Conservation (phyloP, 441 rosid genomes). For the Populus trichocarpa region DNA sequence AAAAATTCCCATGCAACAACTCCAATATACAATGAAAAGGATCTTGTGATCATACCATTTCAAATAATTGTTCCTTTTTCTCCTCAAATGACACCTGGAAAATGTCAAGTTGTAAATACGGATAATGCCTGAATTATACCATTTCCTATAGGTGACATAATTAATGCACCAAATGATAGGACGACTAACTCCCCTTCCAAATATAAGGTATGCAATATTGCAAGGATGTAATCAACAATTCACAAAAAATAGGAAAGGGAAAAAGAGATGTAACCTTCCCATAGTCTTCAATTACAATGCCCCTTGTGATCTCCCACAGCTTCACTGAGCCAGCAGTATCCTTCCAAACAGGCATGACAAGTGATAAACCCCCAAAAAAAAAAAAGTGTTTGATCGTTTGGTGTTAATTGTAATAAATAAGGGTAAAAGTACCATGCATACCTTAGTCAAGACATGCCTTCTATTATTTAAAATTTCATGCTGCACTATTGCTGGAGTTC, state of each 20-base stretch:
- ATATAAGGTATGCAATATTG: not conserved
- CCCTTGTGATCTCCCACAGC: slow-evolving; percentile 95
- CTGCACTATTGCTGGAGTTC: slow-evolving; percentile 90
- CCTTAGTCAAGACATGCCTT: slow-evolving; percentile 98
- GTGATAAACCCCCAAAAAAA: slow-evolving; percentile 3
- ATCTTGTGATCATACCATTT: slow-evolving; percentile 59
- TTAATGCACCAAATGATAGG: not conserved
- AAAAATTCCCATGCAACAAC: not conserved
- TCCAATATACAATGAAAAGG: not conserved
- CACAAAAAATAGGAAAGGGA: slow-evolving; percentile 5
- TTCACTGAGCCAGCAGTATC: slow-evolving; percentile 91
- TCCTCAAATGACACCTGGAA: slow-evolving; percentile 85
- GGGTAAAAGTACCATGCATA: slow-evolving; percentile 21
- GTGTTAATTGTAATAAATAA: not conserved
- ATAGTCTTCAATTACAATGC: slow-evolving; percentile 80
- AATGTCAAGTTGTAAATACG: slow-evolving; percentile 16
- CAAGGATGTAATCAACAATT: not conserved
- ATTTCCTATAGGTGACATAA: not conserved
- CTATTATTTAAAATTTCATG: slow-evolving; percentile 93
- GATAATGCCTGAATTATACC: not conserved
- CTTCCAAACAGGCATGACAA: slow-evolving; percentile 37
- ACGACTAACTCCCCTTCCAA: not conserved
- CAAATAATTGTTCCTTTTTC: slow-evolving; percentile 84
- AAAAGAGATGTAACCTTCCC: slow-evolving; percentile 62
- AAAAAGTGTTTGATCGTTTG: not conserved